phyloP scores from a whole-genome alignment of 345 rosid genomes.

The Euphorbia peplus region DNA sequence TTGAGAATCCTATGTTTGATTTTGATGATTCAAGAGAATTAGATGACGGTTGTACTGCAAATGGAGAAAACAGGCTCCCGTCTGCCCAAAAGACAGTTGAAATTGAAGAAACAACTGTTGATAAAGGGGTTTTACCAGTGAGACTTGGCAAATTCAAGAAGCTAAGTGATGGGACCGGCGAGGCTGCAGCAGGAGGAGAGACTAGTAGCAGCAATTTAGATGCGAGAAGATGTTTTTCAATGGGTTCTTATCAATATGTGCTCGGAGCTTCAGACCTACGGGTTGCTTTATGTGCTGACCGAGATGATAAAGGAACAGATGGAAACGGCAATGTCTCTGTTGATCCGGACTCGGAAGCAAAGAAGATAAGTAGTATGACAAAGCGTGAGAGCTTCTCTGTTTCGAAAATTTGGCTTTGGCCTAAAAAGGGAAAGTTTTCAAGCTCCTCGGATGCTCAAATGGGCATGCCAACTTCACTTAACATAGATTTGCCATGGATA shows the following conservation, averaged over 20 bases:
- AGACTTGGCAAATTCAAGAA: constrained; percentile 35
- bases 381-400: constrained; percentile 33
- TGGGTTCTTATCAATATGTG: constrained; percentile 35
- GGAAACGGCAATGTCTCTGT: constrained; percentile 8
- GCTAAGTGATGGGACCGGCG: constrained; percentile 17
- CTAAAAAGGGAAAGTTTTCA: constrained; percentile 26
- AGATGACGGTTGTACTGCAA: constrained; percentile 15
- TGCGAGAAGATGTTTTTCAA: constrained; percentile 34
- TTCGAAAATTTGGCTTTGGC: constrained; percentile 35
- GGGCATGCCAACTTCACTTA: constrained; percentile 20
- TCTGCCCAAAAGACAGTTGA: constrained; percentile 22
- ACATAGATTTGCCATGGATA: constrained; percentile 24
- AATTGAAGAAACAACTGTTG: constrained; percentile 23
- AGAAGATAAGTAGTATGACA: constrained; percentile 16
- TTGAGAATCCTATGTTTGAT: constrained; percentile 30
- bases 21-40: constrained; percentile 26
- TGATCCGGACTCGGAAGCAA: constrained; percentile 21
- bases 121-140: constrained; percentile 26
- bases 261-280: constrained; percentile 26
- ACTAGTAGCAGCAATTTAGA: constrained; percentile 34
- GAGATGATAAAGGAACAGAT: neutral
- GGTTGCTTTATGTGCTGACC: constrained; percentile 21
- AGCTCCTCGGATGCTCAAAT: constrained; percentile 21
- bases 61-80: constrained; percentile 16
- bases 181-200: constrained; percentile 22